Percentiles rank a stretch among this genome's conserved stretches.
These are phyloP conservation scores for Boletus coccyginus DNA, from an alignment of 768 basidiomycete genomes.

Conservation along the genomic window DNA sequence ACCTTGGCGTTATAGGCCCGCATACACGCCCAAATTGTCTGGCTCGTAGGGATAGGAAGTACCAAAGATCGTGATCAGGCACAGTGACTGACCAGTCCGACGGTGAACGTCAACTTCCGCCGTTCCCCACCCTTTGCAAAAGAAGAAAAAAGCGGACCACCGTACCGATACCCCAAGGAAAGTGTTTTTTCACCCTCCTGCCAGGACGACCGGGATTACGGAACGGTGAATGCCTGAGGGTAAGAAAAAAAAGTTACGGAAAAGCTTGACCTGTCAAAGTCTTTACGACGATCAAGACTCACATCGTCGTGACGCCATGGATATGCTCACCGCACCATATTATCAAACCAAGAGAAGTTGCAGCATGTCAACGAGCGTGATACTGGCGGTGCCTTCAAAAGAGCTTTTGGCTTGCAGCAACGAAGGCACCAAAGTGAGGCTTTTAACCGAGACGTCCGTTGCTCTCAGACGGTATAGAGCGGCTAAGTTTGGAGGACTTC, in stretches of 20 bases:
- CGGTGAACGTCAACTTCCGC: no score
- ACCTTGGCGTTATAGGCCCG: no score
- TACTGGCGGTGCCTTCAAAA: not conserved
- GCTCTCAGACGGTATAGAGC: not conserved
- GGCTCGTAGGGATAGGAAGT: no score
- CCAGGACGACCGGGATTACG: not conserved
- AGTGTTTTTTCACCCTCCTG: not conserved
- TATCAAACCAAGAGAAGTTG: not conserved
- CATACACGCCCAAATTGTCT: no score
- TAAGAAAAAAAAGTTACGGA: not conserved
- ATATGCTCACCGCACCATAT: not conserved
- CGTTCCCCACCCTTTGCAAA: not conserved
- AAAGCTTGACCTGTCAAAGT: not conserved
- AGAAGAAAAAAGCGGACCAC: not conserved
- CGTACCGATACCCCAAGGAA: not conserved
- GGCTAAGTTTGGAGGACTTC: not conserved
- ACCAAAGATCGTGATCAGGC: no score
- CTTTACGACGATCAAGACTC: not conserved
- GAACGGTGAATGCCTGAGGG: not conserved
- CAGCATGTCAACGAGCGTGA: not conserved
- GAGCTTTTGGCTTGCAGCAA: not conserved
- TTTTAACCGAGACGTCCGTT: not conserved
- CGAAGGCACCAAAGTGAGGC: not conserved
- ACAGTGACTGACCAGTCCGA: no score
- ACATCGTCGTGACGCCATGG: not conserved